These are phyloP conservation scores for Citrus medica DNA, from an alignment of 345 rosid species.

Conservation along the genomic window DNA sequence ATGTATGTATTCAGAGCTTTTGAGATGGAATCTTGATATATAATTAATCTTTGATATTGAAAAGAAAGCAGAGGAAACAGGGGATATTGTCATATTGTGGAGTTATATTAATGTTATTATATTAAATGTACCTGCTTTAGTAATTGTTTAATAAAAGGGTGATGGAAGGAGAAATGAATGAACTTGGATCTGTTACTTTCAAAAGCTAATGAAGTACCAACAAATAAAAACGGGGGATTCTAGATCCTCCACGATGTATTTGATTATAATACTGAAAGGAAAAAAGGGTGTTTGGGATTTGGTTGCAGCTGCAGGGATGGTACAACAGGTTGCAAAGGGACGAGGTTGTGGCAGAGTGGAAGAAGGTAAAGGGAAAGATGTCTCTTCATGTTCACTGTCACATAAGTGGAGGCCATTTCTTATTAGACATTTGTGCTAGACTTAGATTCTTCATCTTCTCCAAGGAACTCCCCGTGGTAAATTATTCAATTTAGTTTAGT, in stretches of 20 bases:
- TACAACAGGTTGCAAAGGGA: constrained; percentile 77
- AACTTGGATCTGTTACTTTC: not conserved
- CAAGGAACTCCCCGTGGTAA: constrained; percentile 89
- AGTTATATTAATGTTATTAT: not conserved
- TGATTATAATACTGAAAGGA: not conserved
- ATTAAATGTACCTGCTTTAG: not conserved
- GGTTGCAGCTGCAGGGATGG: constrained; percentile 89
- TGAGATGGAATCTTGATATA: too few species aligned
- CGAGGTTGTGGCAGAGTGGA: constrained; percentile 98
- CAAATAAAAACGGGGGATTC: not conserved
- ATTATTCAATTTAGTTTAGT: not conserved
- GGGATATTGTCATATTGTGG: not conserved
- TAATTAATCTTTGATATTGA: not conserved
- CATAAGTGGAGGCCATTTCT: constrained; percentile 93
- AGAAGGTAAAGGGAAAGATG: constrained; percentile 89
- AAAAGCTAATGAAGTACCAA: not conserved
- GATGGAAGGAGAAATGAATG: not conserved
- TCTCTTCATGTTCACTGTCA: constrained; percentile 97
- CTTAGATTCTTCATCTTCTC: constrained; percentile 80
- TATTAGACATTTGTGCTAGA: constrained; percentile 57
- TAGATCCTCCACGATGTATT: not conserved
- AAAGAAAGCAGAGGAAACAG: constrained; percentile 5
- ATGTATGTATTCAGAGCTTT: too few species aligned
- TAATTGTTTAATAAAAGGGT: not conserved
- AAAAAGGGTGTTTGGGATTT: constrained; percentile 3